Conservation (phyloP, 768 basidiomycete species). For the Mycena floridula region DNA sequence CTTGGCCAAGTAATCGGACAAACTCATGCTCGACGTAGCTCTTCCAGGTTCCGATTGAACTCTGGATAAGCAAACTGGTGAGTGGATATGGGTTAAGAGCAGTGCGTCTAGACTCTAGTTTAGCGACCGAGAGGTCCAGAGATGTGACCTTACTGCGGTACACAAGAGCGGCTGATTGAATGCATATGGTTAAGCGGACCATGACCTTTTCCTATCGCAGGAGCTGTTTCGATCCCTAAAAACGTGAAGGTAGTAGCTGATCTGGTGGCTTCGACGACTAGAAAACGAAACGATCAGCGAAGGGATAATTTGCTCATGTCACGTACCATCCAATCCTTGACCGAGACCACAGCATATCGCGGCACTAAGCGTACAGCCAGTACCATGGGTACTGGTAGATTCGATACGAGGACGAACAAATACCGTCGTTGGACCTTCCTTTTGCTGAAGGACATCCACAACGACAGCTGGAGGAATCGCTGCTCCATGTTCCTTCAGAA, state of each 20-base stretch:
- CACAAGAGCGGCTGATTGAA: conserved; percentile 34
- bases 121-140: background rate
- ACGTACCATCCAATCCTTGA: conserved; percentile 37
- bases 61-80: conserved; percentile 54
- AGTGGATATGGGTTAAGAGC: conserved; percentile 68
- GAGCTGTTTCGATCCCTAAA: conserved; percentile 64
- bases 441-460: conserved; percentile 56
- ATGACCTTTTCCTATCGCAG: conserved; percentile 62
- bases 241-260: conserved; percentile 70
- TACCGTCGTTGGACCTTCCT: conserved; percentile 31
- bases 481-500: conserved; percentile 33
- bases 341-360: conserved; percentile 69
- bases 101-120: background rate
- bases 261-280: conserved; percentile 53
- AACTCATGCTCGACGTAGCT: conserved; percentile 82
- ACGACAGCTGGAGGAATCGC: conserved; percentile 32
- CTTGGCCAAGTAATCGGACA: conserved; percentile 67
- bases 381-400: conserved; percentile 80
- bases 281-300: background rate
- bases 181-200: conserved; percentile 90
- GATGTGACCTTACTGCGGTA: conserved; percentile 38
- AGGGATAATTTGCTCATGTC: background rate
- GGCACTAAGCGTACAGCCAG: conserved; percentile 87
- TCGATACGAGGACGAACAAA: conserved; percentile 58
- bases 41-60: conserved; percentile 54